These are phyloP conservation scores for Penicillium psychrosexuale DNA, from an alignment of 2,329 filamentous ascomycete species.

Conservation along the genomic window DNA sequence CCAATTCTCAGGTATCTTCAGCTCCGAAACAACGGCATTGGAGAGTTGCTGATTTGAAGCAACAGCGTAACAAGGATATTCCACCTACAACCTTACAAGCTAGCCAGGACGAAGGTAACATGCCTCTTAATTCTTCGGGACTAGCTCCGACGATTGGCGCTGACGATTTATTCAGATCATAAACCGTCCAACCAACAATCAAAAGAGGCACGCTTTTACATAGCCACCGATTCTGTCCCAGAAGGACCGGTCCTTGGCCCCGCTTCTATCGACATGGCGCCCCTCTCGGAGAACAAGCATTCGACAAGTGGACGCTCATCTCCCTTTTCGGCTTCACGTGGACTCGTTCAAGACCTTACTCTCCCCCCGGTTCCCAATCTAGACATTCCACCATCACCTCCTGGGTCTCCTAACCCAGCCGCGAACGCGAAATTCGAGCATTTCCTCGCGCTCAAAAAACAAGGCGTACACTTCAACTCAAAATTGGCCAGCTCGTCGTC, in stretches of 20 bases:
- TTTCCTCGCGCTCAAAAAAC: constrained; percentile 60
- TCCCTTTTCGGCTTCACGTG: constrained; percentile 49
- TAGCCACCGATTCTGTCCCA: constrained; percentile 13
- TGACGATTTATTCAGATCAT: constrained; percentile 4
- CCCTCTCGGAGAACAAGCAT: constrained; percentile 12
- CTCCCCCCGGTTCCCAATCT: constrained; percentile 46
- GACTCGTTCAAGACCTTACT: constrained; percentile 56
- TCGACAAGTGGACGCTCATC: constrained; percentile 35
- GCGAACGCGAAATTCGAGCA: constrained; percentile 57
- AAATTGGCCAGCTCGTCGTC: constrained; percentile 57
- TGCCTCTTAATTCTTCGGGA: neutral
- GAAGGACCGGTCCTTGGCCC: constrained; percentile 39
- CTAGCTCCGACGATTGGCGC: neutral
- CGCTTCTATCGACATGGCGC: constrained; percentile 26
- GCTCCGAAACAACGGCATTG: neutral
- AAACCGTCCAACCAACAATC: neutral
- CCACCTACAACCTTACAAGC: neutral
- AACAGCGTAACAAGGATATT: constrained; percentile 1
- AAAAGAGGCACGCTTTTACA: neutral
- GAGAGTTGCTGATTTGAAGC: neutral
- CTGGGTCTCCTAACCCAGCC: constrained; percentile 43
- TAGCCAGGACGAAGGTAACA: constrained; percentile 8
- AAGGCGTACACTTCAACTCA: constrained; percentile 63
- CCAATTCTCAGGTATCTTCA: constrained; percentile 24
- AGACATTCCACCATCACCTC: constrained; percentile 47